Percentiles rank a stretch among this genome's conserved stretches.
Evolutionary conservation across 768 basidiomycete species (phyloP).

Genomic region (Termitomyces heimii): DNA sequence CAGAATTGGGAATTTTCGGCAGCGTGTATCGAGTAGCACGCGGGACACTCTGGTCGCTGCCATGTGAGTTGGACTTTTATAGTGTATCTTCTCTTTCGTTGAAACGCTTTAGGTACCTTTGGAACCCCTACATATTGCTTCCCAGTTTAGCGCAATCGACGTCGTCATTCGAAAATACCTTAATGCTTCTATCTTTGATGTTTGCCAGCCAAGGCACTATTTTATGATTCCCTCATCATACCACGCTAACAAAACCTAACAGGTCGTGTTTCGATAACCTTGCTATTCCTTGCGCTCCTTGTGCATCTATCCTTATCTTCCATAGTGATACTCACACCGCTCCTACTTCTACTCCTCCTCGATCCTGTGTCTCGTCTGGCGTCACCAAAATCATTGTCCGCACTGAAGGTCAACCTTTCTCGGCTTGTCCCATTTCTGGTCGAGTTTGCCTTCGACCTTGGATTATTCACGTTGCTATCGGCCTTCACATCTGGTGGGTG

Average conservation of each 20-base stretch:
- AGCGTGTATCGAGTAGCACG: constrained; percentile 36
- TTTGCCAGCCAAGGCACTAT: constrained; percentile 59
- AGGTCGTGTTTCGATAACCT: constrained; percentile 56
- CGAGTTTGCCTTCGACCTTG: constrained; percentile 49
- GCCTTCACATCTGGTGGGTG: constrained; percentile 54
- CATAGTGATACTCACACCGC: constrained; percentile 57
- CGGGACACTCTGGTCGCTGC: constrained; percentile 61
- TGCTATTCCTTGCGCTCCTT: constrained; percentile 66
- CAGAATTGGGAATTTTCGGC: constrained; percentile 61
- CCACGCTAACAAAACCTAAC: background rate
- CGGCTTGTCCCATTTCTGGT: constrained; percentile 30
- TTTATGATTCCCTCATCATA: background rate
- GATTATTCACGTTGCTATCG: constrained; percentile 42
- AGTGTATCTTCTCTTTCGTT: background rate
- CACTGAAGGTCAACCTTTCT: constrained; percentile 21
- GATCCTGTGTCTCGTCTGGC: constrained; percentile 64
- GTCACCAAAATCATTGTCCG: constrained; percentile 41
- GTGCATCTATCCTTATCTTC: constrained; percentile 72
- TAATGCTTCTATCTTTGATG: constrained; percentile 61
- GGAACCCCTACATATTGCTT: constrained; percentile 86
- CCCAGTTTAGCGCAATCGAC: constrained; percentile 80
- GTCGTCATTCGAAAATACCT: constrained; percentile 73
- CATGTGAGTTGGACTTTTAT: constrained; percentile 40
- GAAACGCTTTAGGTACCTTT: constrained; percentile 54
- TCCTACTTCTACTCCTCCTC: constrained; percentile 57